phyloP scores from a whole-genome alignment of 2,329 filamentous ascomycete genomes.

The Colletotrichum tamarilloi region DNA sequence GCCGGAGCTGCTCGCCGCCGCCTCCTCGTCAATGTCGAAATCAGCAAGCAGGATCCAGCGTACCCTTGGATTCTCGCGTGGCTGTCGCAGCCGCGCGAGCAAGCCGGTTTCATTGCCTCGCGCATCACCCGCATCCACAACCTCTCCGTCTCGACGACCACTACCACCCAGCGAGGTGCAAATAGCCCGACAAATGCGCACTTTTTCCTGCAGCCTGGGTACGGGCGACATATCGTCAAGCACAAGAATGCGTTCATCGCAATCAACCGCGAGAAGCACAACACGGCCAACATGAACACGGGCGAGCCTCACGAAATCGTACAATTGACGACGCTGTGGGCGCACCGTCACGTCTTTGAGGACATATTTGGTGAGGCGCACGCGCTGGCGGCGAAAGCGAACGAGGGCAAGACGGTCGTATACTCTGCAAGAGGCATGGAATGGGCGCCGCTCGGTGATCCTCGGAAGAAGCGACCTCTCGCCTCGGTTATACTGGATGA shows the following conservation, averaged over 20 bases:
- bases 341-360: constrained; percentile 89
- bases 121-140: constrained; percentile 71
- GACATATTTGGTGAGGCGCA: constrained; percentile 91
- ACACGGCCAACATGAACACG: constrained; percentile 81
- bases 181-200: constrained; percentile 76
- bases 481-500: constrained; percentile 88
- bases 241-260: constrained; percentile 89
- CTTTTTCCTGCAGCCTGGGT: constrained; percentile 91
- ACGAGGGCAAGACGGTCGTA: constrained; percentile 93
- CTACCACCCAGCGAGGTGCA: constrained; percentile 69
- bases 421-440: constrained; percentile 87
- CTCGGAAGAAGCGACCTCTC: constrained; percentile 86
- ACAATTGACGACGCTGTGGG: constrained; percentile 90
- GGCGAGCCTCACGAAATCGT: constrained; percentile 96
- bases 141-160: constrained; percentile 66
- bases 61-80: constrained; percentile 96
- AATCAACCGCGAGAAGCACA: constrained; percentile 87
- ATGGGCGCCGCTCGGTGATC: constrained; percentile 86
- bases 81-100: constrained; percentile 85
- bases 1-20: constrained; percentile 83
- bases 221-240: constrained; percentile 87
- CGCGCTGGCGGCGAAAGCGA: constrained; percentile 78
- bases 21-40: constrained; percentile 94
- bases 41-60: constrained; percentile 91
- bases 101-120: constrained; percentile 68